Percentiles rank a stretch among this genome's conserved stretches.
phyloP scores from a whole-genome alignment of 1,139 yeast species.

The Diutina catenulata region DNA sequence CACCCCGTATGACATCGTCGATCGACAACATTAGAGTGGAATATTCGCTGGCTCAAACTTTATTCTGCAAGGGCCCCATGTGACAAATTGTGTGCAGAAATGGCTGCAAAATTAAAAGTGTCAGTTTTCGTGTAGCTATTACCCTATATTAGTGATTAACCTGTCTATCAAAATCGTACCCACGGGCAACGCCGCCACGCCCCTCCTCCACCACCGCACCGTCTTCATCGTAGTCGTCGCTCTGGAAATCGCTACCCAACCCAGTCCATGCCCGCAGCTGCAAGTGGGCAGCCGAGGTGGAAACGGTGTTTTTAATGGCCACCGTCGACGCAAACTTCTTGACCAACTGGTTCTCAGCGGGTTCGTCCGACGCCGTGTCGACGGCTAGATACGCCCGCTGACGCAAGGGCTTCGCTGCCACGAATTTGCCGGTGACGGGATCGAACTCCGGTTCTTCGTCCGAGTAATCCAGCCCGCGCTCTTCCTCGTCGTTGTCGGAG shows the following conservation, averaged over 20 bases:
- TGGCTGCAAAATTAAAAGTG: too few species aligned
- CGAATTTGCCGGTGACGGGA: conserved; percentile 73
- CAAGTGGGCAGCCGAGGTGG: conserved; percentile 75
- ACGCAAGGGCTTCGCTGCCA: conserved; percentile 66
- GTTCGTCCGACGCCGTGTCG: conserved; percentile 16
- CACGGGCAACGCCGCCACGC: conserved; percentile 78
- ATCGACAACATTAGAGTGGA: too few species aligned
- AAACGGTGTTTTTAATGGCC: conserved; percentile 64
- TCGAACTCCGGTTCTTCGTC: conserved; percentile 77
- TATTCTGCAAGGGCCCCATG: too few species aligned
- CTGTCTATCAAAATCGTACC: conserved; percentile 37
- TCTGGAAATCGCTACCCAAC: conserved; percentile 67
- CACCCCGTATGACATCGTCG: too few species aligned
- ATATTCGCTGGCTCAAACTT: too few species aligned
- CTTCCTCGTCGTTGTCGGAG: conserved; percentile 11
- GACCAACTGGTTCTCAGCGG: conserved; percentile 25
- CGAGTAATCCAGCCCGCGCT: conserved; percentile 18
- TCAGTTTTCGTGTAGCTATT: too few species aligned
- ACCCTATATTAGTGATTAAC: neutral
- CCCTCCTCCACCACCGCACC: conserved; percentile 80
- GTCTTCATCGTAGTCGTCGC: conserved; percentile 25
- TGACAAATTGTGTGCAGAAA: too few species aligned
- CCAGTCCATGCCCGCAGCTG: conserved; percentile 83
- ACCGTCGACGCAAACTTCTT: conserved; percentile 49
- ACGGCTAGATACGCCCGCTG: conserved; percentile 54